These are phyloP conservation scores for Brassica juncea DNA, from an alignment of 345 rosid species.

Conservation along the genomic window DNA sequence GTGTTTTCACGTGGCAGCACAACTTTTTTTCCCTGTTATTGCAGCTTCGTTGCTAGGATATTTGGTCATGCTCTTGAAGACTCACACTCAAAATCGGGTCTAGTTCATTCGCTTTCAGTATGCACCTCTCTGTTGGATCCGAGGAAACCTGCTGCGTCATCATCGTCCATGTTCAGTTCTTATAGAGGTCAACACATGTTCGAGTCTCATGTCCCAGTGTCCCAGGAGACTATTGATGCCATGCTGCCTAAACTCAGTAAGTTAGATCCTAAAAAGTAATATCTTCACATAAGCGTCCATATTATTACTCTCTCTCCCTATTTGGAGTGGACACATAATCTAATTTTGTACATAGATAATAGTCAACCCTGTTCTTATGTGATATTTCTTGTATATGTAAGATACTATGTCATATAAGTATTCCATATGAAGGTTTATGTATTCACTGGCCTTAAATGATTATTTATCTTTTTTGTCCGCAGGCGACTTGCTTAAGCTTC, in stretches of 20 bases:
- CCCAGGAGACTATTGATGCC: conserved; percentile 82
- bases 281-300: conserved; percentile 5
- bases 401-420: conserved; percentile 2
- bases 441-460: conserved; percentile 19
- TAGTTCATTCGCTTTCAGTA: conserved; percentile 92
- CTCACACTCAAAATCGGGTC: conserved; percentile 83
- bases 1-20: conserved; percentile 19
- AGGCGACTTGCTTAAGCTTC: conserved; percentile 76
- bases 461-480: conserved; percentile 24
- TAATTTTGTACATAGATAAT: conserved; percentile 16
- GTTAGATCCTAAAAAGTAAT: conserved; percentile 34
- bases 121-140: conserved; percentile 96
- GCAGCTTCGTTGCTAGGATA: conserved; percentile 88
- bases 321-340: neutral
- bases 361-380: conserved; percentile 4
- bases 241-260: conserved; percentile 93
- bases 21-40: conserved; percentile 3
- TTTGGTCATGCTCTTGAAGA: conserved; percentile 95
- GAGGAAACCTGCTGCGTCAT: conserved; percentile 66
- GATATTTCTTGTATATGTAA: neutral
- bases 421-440: conserved; percentile 17
- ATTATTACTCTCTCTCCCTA: neutral
- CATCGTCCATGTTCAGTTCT: conserved; percentile 66
- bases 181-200: conserved; percentile 81
- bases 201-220: conserved; percentile 70